Evolutionary conservation across 352 stramenopile species (phyloP).

Genomic region (Pythium brachiatum): DNA sequence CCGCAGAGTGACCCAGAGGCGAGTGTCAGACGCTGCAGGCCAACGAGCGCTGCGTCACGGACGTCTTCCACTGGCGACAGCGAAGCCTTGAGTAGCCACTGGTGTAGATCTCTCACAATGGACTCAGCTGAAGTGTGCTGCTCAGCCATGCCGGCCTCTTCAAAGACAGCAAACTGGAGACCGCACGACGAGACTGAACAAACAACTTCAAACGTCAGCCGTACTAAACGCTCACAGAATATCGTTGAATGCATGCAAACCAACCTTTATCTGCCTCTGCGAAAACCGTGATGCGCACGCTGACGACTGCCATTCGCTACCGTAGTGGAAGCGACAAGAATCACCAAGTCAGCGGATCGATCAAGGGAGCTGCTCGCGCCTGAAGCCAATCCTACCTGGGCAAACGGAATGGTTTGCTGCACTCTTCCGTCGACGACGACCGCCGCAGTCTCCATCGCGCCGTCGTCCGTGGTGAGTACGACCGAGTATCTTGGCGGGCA

Average conservation of each 20-base stretch:
- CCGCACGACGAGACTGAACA: conserved; percentile 29
- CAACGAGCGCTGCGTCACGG: conserved; percentile 59
- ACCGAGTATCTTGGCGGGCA: conserved; percentile 16
- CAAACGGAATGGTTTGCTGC: conserved; percentile 21
- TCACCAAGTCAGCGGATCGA: neutral
- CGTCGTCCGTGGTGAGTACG: conserved; percentile 19
- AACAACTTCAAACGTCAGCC: neutral
- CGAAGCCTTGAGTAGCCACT: conserved; percentile 66
- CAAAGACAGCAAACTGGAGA: conserved; percentile 48
- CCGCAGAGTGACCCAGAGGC: conserved; percentile 80
- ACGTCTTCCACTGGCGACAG: conserved; percentile 43
- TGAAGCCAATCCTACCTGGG: too few relatives aligned
- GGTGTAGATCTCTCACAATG: conserved; percentile 61
- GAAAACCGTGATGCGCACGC: conserved; percentile 14
- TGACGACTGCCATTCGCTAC: conserved; percentile 12
- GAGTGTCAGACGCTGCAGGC: conserved; percentile 59
- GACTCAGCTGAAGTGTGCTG: conserved; percentile 48
- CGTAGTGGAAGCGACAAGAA: neutral
- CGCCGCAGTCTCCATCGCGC: conserved; percentile 17
- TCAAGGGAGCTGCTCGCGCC: too few relatives aligned
- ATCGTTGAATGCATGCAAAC: neutral
- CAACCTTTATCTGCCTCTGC: conserved; percentile 8
- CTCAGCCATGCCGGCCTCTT: conserved; percentile 40
- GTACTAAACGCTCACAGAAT: neutral
- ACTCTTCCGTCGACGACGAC: conserved; percentile 21